Conservation (phyloP, 768 basidiomycete genomes). For the Panaeolus cyanescens region DNA sequence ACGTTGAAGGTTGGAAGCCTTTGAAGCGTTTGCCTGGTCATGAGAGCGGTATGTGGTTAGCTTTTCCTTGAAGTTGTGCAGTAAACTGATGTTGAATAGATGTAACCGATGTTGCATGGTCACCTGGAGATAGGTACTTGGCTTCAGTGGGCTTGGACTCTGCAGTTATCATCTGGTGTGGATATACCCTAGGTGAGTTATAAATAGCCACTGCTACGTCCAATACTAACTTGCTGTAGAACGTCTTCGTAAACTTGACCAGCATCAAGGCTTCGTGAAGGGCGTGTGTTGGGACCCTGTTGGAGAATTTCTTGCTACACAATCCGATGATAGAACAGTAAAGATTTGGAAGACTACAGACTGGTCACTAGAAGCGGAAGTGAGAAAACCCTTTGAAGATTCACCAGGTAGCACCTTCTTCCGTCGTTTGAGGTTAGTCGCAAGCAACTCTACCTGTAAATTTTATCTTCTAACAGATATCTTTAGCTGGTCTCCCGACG, state of each 20-base stretch:
- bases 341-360: constrained; percentile 96
- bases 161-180: constrained; percentile 91
- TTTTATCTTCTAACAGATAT: neutral
- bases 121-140: constrained; percentile 86
- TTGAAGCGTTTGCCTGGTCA: constrained; percentile 91
- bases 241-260: constrained; percentile 78
- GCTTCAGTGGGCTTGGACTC: constrained; percentile 95
- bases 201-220: neutral
- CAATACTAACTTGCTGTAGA: constrained; percentile 45
- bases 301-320: constrained; percentile 95
- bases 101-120: constrained; percentile 95
- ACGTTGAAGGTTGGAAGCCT: constrained; percentile 97
- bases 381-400: constrained; percentile 89
- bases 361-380: constrained; percentile 84
- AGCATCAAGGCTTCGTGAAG: constrained; percentile 96
- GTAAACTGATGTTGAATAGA: constrained; percentile 47
- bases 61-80: neutral
- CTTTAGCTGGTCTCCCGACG: constrained; percentile 95
- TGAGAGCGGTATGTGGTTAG: constrained; percentile 72
- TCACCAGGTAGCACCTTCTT: constrained; percentile 97
- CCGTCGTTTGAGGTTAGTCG: constrained; percentile 74
- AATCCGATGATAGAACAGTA: constrained; percentile 95
- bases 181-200: constrained; percentile 78
- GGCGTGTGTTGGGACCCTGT: constrained; percentile 99
- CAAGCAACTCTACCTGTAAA: neutral